phyloP scores from a whole-genome alignment of 2,329 filamentous ascomycete genomes.

The Ophiosphaerella narmari region DNA sequence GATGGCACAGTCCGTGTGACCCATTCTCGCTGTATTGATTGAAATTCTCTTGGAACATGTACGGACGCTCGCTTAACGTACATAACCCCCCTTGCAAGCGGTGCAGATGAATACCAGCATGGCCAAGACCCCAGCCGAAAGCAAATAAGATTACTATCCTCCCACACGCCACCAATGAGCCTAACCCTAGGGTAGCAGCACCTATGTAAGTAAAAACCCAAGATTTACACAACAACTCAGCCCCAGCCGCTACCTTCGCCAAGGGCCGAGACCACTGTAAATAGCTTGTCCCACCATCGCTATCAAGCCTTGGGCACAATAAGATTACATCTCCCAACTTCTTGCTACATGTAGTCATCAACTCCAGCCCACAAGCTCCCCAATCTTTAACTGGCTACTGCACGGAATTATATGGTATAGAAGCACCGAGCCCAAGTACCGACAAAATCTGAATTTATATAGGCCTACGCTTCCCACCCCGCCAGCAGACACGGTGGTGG shows the following conservation, averaged over 20 bases:
- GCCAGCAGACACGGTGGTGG: conserved; percentile 27
- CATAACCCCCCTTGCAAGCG: no score
- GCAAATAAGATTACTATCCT: no score
- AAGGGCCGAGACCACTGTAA: background rate
- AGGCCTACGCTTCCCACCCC: conserved; percentile 22
- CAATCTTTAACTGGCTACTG: background rate
- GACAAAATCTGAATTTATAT: conserved; percentile 2
- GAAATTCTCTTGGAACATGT: no score
- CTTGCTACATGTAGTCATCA: background rate
- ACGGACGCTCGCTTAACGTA: no score
- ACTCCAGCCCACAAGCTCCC: background rate
- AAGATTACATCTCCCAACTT: conserved; percentile 2
- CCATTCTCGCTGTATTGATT: background rate
- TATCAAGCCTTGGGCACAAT: conserved; percentile 2
- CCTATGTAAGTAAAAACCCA: no score
- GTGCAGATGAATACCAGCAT: no score
- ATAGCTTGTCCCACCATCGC: background rate
- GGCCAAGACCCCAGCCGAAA: no score
- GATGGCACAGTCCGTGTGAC: background rate
- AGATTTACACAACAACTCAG: no score
- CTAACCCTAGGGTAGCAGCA: background rate
- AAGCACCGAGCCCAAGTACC: background rate
- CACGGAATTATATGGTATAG: conserved; percentile 18
- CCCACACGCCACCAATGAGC: background rate
- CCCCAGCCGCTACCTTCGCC: background rate